A percentile compares a stretch with the other conserved stretches of the same genome.
Conservation (phyloP, 179 eudicot genomes). For the Pouteria campechiana region DNA sequence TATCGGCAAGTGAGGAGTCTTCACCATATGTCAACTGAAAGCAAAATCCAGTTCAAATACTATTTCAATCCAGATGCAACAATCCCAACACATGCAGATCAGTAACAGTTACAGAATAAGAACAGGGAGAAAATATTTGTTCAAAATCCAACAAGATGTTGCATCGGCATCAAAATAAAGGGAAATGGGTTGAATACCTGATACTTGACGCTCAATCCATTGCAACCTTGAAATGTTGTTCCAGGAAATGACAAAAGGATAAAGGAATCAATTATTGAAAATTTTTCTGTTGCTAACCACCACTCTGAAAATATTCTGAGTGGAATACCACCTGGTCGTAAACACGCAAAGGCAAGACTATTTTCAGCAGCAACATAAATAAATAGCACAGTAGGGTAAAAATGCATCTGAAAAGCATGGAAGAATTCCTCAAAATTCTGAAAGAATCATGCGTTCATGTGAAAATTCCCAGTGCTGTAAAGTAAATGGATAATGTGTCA, state of each 20-base stretch:
- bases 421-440: no score
- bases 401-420: background rate
- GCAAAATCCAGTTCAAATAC: background rate
- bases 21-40: slow-evolving; percentile 69
- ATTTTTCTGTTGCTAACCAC: slow-evolving; percentile 90
- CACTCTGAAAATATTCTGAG: slow-evolving; percentile 80
- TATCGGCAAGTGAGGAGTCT: slow-evolving; percentile 79
- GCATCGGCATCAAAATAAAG: no score
- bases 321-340: slow-evolving; percentile 69
- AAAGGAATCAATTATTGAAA: slow-evolving; percentile 54
- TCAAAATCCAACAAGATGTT: no score
- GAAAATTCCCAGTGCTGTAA: no score
- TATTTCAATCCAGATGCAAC: no score
- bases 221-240: slow-evolving; percentile 70
- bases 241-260: slow-evolving; percentile 79
- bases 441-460: no score
- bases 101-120: no score
- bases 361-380: background rate
- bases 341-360: background rate
- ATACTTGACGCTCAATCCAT: slow-evolving; percentile 78
- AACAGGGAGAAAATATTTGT: no score
- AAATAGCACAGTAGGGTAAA: no score
- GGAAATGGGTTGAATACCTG: slow-evolving; percentile 44
- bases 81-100: no score
- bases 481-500: no score